Evolutionary conservation across 2,329 filamentous ascomycete genomes (phyloP).

Genomic region (Monosporascus sp.): DNA sequence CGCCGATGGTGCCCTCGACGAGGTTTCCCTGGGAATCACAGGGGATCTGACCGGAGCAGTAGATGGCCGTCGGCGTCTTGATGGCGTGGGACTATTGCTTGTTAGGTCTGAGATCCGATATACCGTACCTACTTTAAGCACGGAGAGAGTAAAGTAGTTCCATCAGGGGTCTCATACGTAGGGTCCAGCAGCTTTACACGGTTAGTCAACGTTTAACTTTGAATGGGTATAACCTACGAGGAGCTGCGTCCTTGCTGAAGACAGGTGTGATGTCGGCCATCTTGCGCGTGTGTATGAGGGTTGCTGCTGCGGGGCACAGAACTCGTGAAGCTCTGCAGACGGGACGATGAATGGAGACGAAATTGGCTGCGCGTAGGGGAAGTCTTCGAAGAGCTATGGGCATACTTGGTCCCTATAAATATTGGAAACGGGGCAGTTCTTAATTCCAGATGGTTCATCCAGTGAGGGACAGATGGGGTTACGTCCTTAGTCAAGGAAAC

Average conservation of each 20-base stretch:
- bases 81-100: conserved; percentile 55
- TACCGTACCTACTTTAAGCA: too few relatives aligned
- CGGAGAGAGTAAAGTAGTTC: background rate
- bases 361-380: conserved; percentile 10
- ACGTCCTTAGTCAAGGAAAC: background rate
- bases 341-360: conserved; percentile 7
- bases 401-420: conserved; percentile 12
- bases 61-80: conserved; percentile 60
- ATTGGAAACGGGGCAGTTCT: conserved; percentile 1
- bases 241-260: conserved; percentile 54
- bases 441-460: background rate
- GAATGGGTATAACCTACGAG: conserved; percentile 38
- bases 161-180: conserved; percentile 44
- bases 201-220: conserved; percentile 9
- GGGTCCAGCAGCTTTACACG: conserved; percentile 49
- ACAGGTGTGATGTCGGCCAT: conserved; percentile 44
- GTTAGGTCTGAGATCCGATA: background rate
- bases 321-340: conserved; percentile 8
- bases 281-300: conserved; percentile 29
- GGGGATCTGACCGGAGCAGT: conserved; percentile 71
- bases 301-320: conserved; percentile 14
- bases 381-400: conserved; percentile 14
- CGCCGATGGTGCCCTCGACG: conserved; percentile 52
- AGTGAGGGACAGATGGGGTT: background rate
- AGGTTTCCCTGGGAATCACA: conserved; percentile 51